phyloP scores from a whole-genome alignment of 192 early-diverging fungal species.

The Paraglomus brasilianum region DNA sequence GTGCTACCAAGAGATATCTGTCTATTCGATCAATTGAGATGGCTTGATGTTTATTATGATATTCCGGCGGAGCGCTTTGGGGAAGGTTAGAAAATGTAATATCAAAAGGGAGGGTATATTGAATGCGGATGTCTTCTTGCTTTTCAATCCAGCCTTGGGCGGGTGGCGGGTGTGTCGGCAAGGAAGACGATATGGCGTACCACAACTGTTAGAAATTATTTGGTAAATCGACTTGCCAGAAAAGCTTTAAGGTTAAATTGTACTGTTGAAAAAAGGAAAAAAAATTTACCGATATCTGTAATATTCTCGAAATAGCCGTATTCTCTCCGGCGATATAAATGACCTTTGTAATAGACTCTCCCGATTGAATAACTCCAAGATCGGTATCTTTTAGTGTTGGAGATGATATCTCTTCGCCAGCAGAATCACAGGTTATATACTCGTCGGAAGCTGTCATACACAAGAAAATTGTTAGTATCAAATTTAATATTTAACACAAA shows the following conservation, averaged over 20 bases:
- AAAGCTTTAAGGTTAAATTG: constrained; percentile 33
- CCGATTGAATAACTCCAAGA: constrained; percentile 49
- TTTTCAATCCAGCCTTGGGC: constrained; percentile 50
- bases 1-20: constrained; percentile 36
- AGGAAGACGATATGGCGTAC: constrained; percentile 39
- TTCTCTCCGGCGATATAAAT: constrained; percentile 39
- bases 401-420: neutral
- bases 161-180: constrained; percentile 34
- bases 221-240: constrained; percentile 26
- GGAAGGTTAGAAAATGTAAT: constrained; percentile 41
- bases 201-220: constrained; percentile 36
- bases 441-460: constrained; percentile 31
- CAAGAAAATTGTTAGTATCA: constrained; percentile 13
- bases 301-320: constrained; percentile 26
- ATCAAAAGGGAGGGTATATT: constrained; percentile 58
- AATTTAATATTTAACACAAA: constrained; percentile 1
- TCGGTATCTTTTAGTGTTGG: constrained; percentile 35
- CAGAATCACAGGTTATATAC: constrained; percentile 25
- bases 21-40: constrained; percentile 35
- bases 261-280: constrained; percentile 34
- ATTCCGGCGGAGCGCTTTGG: constrained; percentile 13
- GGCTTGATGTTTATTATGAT: constrained; percentile 17
- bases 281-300: constrained; percentile 39
- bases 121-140: constrained; percentile 51
- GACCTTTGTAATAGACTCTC: constrained; percentile 22